Evolutionary conservation across 148 eudicot species (phyloP), one percentile per base, ranked within the genome.

Genomic region (Simmondsia chinensis): DNA sequence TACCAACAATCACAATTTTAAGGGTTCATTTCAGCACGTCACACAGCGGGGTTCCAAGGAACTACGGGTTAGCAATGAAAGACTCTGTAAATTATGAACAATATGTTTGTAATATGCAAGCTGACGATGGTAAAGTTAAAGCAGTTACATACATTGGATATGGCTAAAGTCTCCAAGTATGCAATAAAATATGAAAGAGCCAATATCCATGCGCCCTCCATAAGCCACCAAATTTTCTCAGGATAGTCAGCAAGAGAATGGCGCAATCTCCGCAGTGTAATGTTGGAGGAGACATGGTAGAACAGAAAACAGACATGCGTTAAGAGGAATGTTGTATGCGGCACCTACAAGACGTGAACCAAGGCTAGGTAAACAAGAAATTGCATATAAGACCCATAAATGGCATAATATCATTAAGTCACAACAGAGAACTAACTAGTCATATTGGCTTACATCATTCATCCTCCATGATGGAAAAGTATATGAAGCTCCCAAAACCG

Each of bases 381-480:
- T 46, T 16, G 17, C 10, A 5, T 17, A 14, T 19, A 16, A 33
- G 11, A 20, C 12, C 31, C 31, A 43, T 23, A 21, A n/a, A 20
- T 3, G 12, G 36, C 20, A 6, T n/a, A 32, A 48, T 27, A 22
- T 25, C 25, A 31, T 43, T 22, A 39, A 33, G 22, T 17, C 35
- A 12, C 8, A 26, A 26, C 15, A 34, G 30, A 31, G 7, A 21
- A 31, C 34, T 6, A 18, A 9, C 0, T 28, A 56, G 27, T 19
- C 26, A 54, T 42, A 20, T 16, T 18, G 57, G 61, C 84, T 85
- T 71, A 91, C 97, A 48, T 85, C 71, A 70, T 91, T 91, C 97
- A 91, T 91, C 61, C 53, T 82, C 95, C 95, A 91, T 33, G 97
- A 91, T 20, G 97, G 97, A 45, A 91, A 91, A 26, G 97, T 85